phyloP scores from a whole-genome alignment of 1,139 yeast species.

The Taiozyma sp. region DNA sequence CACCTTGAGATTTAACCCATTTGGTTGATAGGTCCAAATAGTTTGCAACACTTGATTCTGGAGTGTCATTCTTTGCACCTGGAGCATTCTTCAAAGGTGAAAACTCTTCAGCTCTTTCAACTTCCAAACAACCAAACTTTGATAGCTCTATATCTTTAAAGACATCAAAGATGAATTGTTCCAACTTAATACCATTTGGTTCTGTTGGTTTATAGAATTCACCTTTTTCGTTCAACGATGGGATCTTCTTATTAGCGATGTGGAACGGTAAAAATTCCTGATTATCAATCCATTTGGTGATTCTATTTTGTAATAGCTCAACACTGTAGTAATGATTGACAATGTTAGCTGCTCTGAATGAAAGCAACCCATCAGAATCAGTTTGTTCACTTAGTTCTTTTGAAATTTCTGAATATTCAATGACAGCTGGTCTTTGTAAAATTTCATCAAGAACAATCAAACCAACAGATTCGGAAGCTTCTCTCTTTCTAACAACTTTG shows the following conservation, averaged over 20 bases:
- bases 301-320: slow-evolving; percentile 51
- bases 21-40: slow-evolving; percentile 65
- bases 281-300: slow-evolving; percentile 69
- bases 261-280: slow-evolving; percentile 80
- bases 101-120: slow-evolving; percentile 78
- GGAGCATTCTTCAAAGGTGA: slow-evolving; percentile 93
- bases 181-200: slow-evolving; percentile 91
- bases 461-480: slow-evolving; percentile 87
- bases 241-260: slow-evolving; percentile 88
- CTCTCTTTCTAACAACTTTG: slow-evolving; percentile 91
- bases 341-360: slow-evolving; percentile 91
- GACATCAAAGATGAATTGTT: slow-evolving; percentile 96
- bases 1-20: slow-evolving; percentile 76
- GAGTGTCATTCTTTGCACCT: slow-evolving; percentile 78
- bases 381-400: slow-evolving; percentile 63
- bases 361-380: slow-evolving; percentile 53
- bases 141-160: slow-evolving; percentile 71
- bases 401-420: slow-evolving; percentile 92
- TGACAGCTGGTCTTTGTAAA: slow-evolving; percentile 72
- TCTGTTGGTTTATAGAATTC: slow-evolving; percentile 53
- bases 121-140: slow-evolving; percentile 93
- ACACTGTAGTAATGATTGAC: slow-evolving; percentile 95
- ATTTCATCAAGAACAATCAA: slow-evolving; percentile 72
- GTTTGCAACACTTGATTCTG: slow-evolving; percentile 72
- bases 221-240: slow-evolving; percentile 50